Conservation (phyloP, 2,329 filamentous ascomycete genomes). For the Aspergillus sp. region DNA sequence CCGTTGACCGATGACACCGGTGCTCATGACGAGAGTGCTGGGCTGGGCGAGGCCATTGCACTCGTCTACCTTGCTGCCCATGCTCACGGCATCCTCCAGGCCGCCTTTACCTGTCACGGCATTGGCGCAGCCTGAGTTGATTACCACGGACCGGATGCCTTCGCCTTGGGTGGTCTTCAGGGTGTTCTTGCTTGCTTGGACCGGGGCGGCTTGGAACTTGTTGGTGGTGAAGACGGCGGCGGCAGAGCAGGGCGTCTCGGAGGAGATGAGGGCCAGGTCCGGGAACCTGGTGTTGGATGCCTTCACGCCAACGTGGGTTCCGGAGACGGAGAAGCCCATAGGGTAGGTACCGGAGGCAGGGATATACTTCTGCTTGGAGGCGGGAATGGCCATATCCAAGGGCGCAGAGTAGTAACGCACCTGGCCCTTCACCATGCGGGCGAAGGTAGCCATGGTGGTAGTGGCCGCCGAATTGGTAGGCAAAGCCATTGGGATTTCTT, state of each 20-base stretch:
- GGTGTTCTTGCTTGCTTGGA: constrained; percentile 77
- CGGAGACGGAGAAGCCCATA: constrained; percentile 82
- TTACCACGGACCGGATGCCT: constrained; percentile 77
- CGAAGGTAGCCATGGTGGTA: constrained; percentile 35
- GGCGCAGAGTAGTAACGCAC: constrained; percentile 49
- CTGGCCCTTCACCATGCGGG: constrained; percentile 42
- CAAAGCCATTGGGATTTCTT: constrained; percentile 25
- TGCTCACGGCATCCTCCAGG: constrained; percentile 80
- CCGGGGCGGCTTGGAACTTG: constrained; percentile 95
- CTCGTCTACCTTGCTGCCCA: constrained; percentile 77
- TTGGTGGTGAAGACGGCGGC: constrained; percentile 97
- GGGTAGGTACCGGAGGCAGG: constrained; percentile 84
- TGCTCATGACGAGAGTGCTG: constrained; percentile 94
- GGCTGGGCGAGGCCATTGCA: constrained; percentile 57
- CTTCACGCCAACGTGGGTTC: constrained; percentile 91
- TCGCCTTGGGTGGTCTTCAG: constrained; percentile 66
- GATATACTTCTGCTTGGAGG: constrained; percentile 86
- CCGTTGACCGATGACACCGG: constrained; percentile 94
- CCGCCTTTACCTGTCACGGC: constrained; percentile 92
- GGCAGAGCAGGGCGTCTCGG: constrained; percentile 80
- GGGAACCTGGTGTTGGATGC: constrained; percentile 87
- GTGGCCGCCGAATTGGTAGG: constrained; percentile 30
- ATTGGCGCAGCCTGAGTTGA: constrained; percentile 97
- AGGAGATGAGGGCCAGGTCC: constrained; percentile 85
- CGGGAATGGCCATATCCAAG: constrained; percentile 61